Conservation (phyloP, 164 flowering plant species). For the Tetrastigma voinierianum region DNA sequence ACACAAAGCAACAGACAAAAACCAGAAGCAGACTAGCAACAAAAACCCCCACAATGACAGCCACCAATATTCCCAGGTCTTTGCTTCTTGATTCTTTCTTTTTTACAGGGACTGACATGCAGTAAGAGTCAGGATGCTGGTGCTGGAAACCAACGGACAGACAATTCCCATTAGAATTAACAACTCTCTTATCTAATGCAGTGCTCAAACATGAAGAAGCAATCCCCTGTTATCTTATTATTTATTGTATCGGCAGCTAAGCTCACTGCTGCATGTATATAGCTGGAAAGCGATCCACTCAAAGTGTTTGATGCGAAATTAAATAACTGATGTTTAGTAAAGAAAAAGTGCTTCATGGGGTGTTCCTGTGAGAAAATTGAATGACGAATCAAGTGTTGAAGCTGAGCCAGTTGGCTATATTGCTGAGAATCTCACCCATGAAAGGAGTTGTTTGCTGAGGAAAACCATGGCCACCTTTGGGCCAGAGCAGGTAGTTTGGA, state of each 20-base stretch:
- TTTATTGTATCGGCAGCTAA: slow-evolving; percentile 67
- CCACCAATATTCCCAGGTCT: slow-evolving; percentile 34
- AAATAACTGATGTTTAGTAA: slow-evolving; percentile 68
- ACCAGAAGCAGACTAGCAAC: slow-evolving; percentile 31
- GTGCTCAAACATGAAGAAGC: slow-evolving; percentile 63
- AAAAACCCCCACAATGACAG: slow-evolving; percentile 39
- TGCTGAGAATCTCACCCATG: slow-evolving; percentile 51
- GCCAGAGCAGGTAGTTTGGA: slow-evolving; percentile 58
- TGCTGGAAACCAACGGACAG: slow-evolving; percentile 37
- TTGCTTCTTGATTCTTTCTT: slow-evolving; percentile 21
- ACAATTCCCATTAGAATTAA: slow-evolving; percentile 63
- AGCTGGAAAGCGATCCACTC: slow-evolving; percentile 54
- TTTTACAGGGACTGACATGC: slow-evolving; percentile 26
- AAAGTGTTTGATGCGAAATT: slow-evolving; percentile 66
- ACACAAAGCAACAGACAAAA: slow-evolving; percentile 31
- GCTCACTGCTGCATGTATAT: slow-evolving; percentile 50
- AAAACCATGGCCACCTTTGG: slow-evolving; percentile 45
- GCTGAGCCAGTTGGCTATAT: slow-evolving; percentile 42
- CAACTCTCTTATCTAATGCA: slow-evolving; percentile 32
- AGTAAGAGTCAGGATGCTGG: slow-evolving; percentile 54
- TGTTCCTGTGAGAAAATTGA: slow-evolving; percentile 52
- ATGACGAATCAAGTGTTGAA: slow-evolving; percentile 75
- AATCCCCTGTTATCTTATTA: slow-evolving; percentile 59
- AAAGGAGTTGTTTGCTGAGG: slow-evolving; percentile 63
- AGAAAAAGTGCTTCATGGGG: slow-evolving; percentile 57